These are phyloP conservation scores for Populus simonii DNA, from an alignment of 345 rosid species.

Conservation along the genomic window DNA sequence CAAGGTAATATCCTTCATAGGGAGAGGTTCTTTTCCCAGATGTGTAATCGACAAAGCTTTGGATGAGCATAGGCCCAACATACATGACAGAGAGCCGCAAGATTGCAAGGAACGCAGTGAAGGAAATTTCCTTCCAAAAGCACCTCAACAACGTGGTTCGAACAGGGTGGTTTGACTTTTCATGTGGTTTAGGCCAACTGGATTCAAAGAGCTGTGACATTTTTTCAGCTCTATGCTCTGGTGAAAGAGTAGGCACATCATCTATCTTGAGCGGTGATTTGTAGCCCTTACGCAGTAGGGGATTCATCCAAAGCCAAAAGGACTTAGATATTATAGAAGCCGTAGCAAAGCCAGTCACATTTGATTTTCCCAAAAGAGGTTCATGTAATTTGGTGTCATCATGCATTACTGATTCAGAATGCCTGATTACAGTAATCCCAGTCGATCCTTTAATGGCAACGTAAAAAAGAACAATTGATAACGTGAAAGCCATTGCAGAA, in stretches of 20 bases:
- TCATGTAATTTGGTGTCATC: slow-evolving; percentile 34
- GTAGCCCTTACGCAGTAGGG: slow-evolving; percentile 70
- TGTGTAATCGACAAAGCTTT: slow-evolving; percentile 74
- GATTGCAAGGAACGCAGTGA: slow-evolving; percentile 74
- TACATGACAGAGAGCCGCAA: slow-evolving; percentile 67
- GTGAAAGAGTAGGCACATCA: slow-evolving; percentile 73
- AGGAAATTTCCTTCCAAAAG: slow-evolving; percentile 73
- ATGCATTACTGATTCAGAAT: slow-evolving; percentile 27
- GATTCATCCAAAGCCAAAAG: slow-evolving; percentile 96
- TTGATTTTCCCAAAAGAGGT: slow-evolving; percentile 39
- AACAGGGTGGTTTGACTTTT: slow-evolving; percentile 61
- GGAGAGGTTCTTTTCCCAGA: slow-evolving; percentile 73
- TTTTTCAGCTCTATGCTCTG: slow-evolving; percentile 70
- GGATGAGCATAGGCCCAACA: slow-evolving; percentile 82
- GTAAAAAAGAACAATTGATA: slow-evolving; percentile 48
- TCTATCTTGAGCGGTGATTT: slow-evolving; percentile 67
- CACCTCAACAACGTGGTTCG: slow-evolving; percentile 62
- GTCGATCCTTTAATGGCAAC: slow-evolving; percentile 69
- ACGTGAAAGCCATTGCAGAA: slow-evolving; percentile 47
- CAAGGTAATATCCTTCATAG: slow-evolving; percentile 78
- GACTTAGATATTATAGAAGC: slow-evolving; percentile 62
- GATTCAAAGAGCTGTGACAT: slow-evolving; percentile 59
- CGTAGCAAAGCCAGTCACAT: slow-evolving; percentile 58
- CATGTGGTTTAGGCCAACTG: slow-evolving; percentile 74
- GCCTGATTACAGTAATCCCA: slow-evolving; percentile 40